Conservation (phyloP, 169 alveolate species). For the Eimeria praecox region DNA sequence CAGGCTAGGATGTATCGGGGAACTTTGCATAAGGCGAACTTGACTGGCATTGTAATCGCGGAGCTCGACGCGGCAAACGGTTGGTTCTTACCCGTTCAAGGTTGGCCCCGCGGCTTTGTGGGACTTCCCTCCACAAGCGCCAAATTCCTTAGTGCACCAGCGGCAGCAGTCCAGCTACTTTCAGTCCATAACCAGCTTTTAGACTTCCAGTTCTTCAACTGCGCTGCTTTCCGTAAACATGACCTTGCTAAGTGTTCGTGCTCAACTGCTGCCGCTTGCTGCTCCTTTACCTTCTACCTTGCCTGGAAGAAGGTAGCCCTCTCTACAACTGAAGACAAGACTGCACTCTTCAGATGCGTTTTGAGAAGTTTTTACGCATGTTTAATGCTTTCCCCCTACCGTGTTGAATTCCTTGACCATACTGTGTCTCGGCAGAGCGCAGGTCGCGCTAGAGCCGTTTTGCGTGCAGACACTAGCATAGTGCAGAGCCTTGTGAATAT, state of each 20-base stretch:
- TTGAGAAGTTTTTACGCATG: background rate
- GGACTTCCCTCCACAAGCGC: background rate
- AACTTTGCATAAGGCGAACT: background rate
- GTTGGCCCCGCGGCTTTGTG: background rate
- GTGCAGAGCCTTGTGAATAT: background rate
- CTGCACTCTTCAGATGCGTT: background rate
- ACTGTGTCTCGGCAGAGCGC: background rate
- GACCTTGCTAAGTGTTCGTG: background rate
- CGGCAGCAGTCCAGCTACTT: background rate
- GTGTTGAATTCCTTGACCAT: background rate
- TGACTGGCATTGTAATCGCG: background rate
- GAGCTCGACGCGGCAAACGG: background rate
- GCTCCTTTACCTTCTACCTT: background rate
- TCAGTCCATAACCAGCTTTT: background rate
- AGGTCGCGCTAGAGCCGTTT: background rate
- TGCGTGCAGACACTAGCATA: background rate
- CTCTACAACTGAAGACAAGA: background rate
- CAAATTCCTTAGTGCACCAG: background rate
- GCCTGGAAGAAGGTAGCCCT: too few species aligned
- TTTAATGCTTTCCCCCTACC: background rate
- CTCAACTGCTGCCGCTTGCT: background rate
- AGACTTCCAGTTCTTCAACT: background rate
- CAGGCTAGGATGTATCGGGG: background rate
- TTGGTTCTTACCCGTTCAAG: background rate
- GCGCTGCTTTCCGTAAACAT: background rate